A percentile compares a stretch with the other conserved stretches of the same genome.
phyloP scores from a whole-genome alignment of 768 basidiomycete species.

The Suillus weaverae region DNA sequence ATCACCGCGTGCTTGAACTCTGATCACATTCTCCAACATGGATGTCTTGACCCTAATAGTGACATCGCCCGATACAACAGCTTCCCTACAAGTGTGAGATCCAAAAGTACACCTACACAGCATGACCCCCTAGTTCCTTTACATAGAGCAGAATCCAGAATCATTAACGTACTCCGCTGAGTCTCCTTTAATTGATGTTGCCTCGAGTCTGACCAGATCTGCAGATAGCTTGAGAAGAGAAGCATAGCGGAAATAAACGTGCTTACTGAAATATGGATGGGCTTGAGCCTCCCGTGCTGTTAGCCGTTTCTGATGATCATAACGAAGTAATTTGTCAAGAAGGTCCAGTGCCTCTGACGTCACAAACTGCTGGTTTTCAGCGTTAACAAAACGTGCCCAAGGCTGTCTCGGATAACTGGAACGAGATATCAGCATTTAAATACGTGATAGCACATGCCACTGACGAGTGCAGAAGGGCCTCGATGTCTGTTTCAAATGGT shows the following conservation, averaged over 20 bases:
- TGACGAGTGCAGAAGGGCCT: constrained; percentile 52
- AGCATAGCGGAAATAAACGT: constrained; percentile 20
- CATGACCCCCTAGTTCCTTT: constrained; percentile 1
- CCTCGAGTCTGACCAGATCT: constrained; percentile 52
- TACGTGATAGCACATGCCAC: constrained; percentile 15
- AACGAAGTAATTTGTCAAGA: constrained; percentile 63
- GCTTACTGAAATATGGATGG: constrained; percentile 64
- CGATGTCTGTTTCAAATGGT: constrained; percentile 62
- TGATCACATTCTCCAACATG: constrained; percentile 5
- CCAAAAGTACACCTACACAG: constrained; percentile 11
- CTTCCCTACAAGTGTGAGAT: constrained; percentile 8
- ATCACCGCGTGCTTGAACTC: constrained; percentile 15
- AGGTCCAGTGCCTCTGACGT: constrained; percentile 66
- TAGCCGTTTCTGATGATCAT: constrained; percentile 68
- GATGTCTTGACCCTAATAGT: constrained; percentile 15
- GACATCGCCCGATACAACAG: constrained; percentile 14
- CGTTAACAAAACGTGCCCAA: constrained; percentile 63
- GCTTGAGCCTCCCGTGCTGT: constrained; percentile 67
- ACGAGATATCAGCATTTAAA: constrained; percentile 6
- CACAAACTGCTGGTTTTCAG: constrained; percentile 57
- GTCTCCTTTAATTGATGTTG: constrained; percentile 41
- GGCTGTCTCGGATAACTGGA: constrained; percentile 58
- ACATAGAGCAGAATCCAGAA: constrained; percentile 49
- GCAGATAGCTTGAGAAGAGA: constrained; percentile 24
- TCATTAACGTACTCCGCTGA: constrained; percentile 45